These are phyloP conservation scores for Austropuccinia psidii DNA, from an alignment of 1,284 basidiomycete genomes.

Conservation along the genomic window DNA sequence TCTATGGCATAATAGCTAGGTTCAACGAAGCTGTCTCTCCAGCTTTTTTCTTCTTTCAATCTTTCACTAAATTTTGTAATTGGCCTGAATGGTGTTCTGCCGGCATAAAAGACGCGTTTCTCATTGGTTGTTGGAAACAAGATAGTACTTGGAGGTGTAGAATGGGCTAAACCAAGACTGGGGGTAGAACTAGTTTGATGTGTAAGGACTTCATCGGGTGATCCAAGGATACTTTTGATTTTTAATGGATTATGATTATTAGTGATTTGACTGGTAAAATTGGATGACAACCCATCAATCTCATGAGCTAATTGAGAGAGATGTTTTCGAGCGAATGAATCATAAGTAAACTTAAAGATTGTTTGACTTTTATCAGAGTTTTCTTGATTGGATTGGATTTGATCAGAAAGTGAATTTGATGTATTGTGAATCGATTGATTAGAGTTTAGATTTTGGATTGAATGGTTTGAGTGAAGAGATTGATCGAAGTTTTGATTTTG, in stretches of 20 bases:
- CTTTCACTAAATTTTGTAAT: slow-evolving; percentile 15
- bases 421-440: too few species aligned
- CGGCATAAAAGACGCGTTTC: slow-evolving; percentile 23
- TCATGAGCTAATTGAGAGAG: slow-evolving; percentile 80
- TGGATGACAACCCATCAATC: slow-evolving; percentile 41
- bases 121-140: not conserved
- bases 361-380: not conserved
- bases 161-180: slow-evolving; percentile 33
- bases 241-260: slow-evolving; percentile 15
- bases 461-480: not conserved
- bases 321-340: slow-evolving; percentile 85
- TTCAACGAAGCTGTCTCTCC: slow-evolving; percentile 31
- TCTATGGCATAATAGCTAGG: slow-evolving; percentile 26
- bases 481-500: not conserved
- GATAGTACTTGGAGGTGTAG: slow-evolving; percentile 25
- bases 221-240: slow-evolving; percentile 31
- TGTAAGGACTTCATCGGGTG: slow-evolving; percentile 31
- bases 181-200: not conserved
- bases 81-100: slow-evolving; percentile 29
- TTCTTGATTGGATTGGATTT: too few species aligned
- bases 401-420: too few species aligned
- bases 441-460: not conserved
- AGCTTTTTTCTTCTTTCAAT: slow-evolving; percentile 25
- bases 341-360: slow-evolving; percentile 81
- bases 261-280: not conserved